Conservation (phyloP, 345 rosid species). For the Eucalyptus curtisii region DNA sequence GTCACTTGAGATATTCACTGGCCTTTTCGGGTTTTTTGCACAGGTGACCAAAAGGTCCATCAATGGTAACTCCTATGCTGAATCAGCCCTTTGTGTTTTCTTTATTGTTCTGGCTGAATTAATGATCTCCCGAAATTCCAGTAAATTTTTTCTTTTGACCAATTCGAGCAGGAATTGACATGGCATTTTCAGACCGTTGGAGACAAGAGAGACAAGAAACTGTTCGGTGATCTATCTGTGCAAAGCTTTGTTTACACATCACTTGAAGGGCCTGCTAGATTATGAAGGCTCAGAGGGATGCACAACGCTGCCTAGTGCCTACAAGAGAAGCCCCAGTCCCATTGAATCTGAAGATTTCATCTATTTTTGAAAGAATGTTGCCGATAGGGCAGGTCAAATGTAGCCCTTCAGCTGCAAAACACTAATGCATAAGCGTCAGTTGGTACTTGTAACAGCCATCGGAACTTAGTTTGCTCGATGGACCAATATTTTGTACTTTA, state of each 20-base stretch:
- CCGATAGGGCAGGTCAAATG: not conserved
- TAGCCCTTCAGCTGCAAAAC: not conserved
- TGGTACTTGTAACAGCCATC: not conserved
- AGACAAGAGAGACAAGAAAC: not conserved
- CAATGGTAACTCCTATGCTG: not conserved
- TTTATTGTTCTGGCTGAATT: not conserved
- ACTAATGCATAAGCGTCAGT: not conserved
- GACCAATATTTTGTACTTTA: not conserved
- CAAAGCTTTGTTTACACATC: not conserved
- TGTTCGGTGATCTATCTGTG: not conserved
- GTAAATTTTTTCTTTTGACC: not conserved
- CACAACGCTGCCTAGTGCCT: not conserved
- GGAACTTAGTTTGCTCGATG: not conserved
- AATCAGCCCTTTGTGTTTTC: not conserved
- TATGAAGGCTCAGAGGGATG: not conserved
- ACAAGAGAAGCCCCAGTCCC: not conserved
- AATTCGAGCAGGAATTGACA: not conserved
- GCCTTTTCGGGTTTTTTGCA: not conserved
- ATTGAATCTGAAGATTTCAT: not conserved
- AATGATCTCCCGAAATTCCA: not conserved
- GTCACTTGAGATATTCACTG: not conserved
- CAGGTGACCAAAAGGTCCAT: not conserved
- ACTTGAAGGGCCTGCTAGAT: not conserved
- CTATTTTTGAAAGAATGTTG: not conserved
- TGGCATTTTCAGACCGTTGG: not conserved